These are phyloP conservation scores for Daldinia childiae DNA, from an alignment of 495 filamentous ascomycete genomes.

Conservation along the genomic window DNA sequence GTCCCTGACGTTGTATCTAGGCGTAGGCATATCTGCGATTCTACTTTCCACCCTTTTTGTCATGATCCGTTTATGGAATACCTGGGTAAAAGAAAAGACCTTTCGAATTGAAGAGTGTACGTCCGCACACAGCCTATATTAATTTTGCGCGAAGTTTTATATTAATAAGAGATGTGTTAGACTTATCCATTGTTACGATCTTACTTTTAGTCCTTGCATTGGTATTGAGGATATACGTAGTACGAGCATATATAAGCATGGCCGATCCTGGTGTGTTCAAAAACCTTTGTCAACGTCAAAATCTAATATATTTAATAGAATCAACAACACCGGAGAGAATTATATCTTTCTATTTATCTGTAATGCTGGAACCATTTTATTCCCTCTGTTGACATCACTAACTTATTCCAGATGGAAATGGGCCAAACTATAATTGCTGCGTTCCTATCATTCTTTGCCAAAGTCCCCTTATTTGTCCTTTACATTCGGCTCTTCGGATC, in stretches of 20 bases:
- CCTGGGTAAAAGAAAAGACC: neutral
- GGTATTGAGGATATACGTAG: neutral
- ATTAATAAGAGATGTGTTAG: neutral
- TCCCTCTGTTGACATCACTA: neutral
- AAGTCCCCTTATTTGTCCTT: neutral
- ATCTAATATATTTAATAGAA: neutral
- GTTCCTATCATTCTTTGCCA: neutral
- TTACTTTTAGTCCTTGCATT: neutral
- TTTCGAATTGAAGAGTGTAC: neutral
- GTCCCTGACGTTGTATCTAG: neutral
- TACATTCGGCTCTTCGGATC: neutral
- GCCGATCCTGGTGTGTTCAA: neutral
- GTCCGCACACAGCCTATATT: neutral
- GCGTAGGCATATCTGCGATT: neutral
- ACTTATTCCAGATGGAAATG: neutral
- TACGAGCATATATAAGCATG: no score
- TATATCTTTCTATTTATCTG: neutral
- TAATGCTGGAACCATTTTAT: no score
- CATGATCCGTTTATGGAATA: neutral
- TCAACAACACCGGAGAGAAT: rapidly evolving
- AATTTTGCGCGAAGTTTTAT: neutral
- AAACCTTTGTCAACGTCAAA: neutral
- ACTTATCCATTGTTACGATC: neutral
- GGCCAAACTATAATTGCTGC: neutral
- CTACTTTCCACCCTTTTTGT: neutral